Percentiles rank a stretch among this genome's conserved stretches.
Conservation (phyloP, 2,329 filamentous ascomycete genomes). For the Coniella lustricola region DNA sequence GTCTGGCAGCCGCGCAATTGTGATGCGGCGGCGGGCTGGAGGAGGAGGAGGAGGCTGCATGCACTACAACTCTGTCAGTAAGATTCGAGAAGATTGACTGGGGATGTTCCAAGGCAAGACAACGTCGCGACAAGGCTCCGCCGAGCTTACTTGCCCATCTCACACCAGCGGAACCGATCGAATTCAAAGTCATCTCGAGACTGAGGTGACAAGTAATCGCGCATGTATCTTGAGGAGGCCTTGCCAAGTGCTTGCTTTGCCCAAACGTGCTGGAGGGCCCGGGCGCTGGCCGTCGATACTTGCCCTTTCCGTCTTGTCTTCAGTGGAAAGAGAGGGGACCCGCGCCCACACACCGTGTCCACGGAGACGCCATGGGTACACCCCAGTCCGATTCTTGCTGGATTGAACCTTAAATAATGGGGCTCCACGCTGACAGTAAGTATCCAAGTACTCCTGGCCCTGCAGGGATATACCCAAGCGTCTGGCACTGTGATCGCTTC, state of each 20-base stretch:
- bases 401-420: slow-evolving; percentile 10
- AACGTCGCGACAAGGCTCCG: neutral
- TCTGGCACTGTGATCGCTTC: no score
- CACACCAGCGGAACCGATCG: no score
- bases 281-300: slow-evolving; percentile 10
- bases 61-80: neutral
- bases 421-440: slow-evolving; percentile 9
- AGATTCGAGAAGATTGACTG: no score
- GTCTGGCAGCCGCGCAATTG: slow-evolving; percentile 4
- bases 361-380: slow-evolving; percentile 4
- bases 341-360: slow-evolving; percentile 6
- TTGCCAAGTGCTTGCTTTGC: neutral
- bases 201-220: no score
- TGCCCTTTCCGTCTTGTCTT: slow-evolving; percentile 3
- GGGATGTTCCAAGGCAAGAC: neutral
- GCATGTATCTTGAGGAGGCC: no score
- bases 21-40: neutral
- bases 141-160: no score
- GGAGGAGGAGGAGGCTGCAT: no score
- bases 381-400: slow-evolving; percentile 8
- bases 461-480: no score
- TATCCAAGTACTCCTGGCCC: no score
- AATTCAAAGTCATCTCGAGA: no score
- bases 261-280: neutral
- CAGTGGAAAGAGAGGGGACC: neutral